Conservation (phyloP, 768 basidiomycete species). For the Crepidotus variabilis region DNA sequence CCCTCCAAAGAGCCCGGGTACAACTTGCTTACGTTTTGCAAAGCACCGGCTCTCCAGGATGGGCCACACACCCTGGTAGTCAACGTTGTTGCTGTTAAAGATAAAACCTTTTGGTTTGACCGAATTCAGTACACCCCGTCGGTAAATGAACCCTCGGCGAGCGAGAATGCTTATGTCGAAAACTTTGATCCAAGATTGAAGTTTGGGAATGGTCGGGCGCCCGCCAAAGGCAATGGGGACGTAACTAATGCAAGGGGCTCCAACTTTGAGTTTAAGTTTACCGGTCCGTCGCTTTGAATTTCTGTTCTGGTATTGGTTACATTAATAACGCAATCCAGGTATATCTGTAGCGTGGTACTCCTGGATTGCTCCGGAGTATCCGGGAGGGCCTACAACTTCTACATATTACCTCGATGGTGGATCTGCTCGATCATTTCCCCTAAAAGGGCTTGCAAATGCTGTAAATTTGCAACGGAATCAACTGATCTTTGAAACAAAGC, state of each 20-base stretch:
- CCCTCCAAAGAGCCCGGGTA: constrained; percentile 1
- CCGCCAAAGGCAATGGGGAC: constrained; percentile 9
- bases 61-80: constrained; percentile 7
- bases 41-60: background rate
- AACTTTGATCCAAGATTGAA: constrained; percentile 16
- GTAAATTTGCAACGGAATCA: constrained; percentile 10
- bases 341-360: constrained; percentile 5
- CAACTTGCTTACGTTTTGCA: constrained; percentile 8
- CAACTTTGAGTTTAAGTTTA: constrained; percentile 20
- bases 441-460: constrained; percentile 3
- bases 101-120: constrained; percentile 8
- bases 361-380: constrained; percentile 1
- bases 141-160: background rate
- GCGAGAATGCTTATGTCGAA: constrained; percentile 10
- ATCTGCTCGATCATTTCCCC: constrained; percentile 5
- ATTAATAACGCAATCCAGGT: background rate
- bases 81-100: background rate
- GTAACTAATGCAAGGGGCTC: constrained; percentile 17
- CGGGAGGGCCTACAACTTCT: background rate
- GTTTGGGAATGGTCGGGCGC: constrained; percentile 17
- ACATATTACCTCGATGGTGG: constrained; percentile 14
- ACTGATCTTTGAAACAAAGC: constrained; percentile 11
- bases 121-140: constrained; percentile 6
- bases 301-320: background rate
- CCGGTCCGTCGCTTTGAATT: constrained; percentile 13